Evolutionary conservation across 2,329 filamentous ascomycete genomes (phyloP).

Genomic region (Neonectria hederae): DNA sequence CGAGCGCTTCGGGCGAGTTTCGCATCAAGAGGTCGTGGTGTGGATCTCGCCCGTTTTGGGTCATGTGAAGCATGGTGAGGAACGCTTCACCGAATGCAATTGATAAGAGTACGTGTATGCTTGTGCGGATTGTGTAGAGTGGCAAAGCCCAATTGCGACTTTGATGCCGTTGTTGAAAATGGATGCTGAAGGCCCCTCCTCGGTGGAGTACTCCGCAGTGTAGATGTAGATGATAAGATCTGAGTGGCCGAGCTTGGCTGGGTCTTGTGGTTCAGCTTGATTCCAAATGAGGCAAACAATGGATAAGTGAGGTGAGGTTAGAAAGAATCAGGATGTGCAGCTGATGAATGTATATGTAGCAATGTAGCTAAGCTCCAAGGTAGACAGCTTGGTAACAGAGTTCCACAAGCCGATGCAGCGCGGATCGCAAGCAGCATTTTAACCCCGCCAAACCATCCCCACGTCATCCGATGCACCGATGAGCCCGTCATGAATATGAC

Average conservation of each 20-base stretch:
- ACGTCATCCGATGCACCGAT: constrained; percentile 35
- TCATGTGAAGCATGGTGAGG: constrained; percentile 35
- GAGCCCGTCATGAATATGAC: constrained; percentile 24
- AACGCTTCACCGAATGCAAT: not conserved
- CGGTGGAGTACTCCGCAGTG: not conserved
- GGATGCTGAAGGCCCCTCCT: not conserved
- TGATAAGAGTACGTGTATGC: not conserved
- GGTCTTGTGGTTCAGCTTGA: not conserved
- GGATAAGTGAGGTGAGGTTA: not conserved
- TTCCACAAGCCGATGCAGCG: not conserved
- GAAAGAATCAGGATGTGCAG: not conserved
- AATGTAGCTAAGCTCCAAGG: constrained; percentile 4
- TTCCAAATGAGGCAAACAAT: not conserved
- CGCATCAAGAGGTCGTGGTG: constrained; percentile 37
- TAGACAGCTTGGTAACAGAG: constrained; percentile 17
- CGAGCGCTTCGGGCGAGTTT: constrained; percentile 46
- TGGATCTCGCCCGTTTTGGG: constrained; percentile 34
- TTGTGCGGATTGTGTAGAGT: not conserved
- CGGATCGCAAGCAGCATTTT: constrained; percentile 15
- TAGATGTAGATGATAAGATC: not conserved
- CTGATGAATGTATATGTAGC: not conserved
- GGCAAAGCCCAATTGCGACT: not conserved
- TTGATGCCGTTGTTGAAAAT: not conserved
- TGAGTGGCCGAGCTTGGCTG: not conserved
- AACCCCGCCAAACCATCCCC: constrained; percentile 38